Evolutionary conservation across 1,284 basidiomycete species (phyloP), one percentile per base, ranked within the genome.

Genomic region (Pisolithus thermaeus): DNA sequence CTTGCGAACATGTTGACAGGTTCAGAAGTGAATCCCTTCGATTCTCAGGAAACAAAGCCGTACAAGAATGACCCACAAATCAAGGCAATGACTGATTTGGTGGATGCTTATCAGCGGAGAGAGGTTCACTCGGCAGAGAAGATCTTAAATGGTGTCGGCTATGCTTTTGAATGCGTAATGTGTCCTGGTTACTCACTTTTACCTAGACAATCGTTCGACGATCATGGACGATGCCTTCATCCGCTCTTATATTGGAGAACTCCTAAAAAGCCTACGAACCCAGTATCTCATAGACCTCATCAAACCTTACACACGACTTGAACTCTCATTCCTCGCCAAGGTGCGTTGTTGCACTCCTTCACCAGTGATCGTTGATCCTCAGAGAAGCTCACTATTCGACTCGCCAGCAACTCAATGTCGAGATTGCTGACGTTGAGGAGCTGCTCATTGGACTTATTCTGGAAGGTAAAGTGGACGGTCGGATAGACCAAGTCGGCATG

Each of bases 41-140:
- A 99, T 72, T 96, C 92, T 62, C 96, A 99, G 71, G 97, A 99
- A 73, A 99, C 96, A 7, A 99, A 99, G 66, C 97, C 97, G 79
- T 99, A 99, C 73, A 97, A 97, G 76, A 92, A 84, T 55, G 92
- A 99, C 63, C 85, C 92, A 7, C 87, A 99, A 68, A 99, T 99
- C 63, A 90, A 89, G 47, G 95, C 97, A 1, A 98, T 99, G 96
- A 98, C 96, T 1, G 90, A 92, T 61, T 78, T 99, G 6, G 96
- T 99, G 4, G 84, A 92, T 49, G 97, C 97, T 0, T 99, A 98
- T 70, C 96, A 99, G 66, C 81, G 88, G 37, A 82, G 95, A 55
- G 96, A 99, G 64, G 95, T 99, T 1, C 94, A 97, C 68, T 81
- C 89, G 35, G 96, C 97, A 0, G 96, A 99, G 72, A 94, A 86